phyloP scores from a whole-genome alignment of 148 eudicot genomes.

The Rheum nobile region DNA sequence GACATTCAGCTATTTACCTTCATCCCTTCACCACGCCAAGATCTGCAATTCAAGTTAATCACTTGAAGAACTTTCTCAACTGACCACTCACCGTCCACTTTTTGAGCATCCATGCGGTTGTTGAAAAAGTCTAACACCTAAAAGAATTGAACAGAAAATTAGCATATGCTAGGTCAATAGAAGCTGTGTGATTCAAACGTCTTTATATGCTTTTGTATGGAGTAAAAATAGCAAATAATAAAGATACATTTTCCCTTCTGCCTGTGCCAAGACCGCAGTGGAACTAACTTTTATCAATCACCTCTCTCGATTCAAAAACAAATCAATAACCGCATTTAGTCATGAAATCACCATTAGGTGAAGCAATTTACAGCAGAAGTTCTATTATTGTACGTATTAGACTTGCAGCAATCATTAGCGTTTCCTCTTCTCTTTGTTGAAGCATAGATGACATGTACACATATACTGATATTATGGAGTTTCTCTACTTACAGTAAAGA shows the following conservation, averaged over 20 bases:
- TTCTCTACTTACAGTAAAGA: constrained; percentile 61
- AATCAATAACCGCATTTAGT: not conserved
- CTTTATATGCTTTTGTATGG: not conserved
- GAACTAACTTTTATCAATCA: not conserved
- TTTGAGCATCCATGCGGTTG: constrained; percentile 81
- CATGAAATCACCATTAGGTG: not conserved
- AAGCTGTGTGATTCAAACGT: not conserved
- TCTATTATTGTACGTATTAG: not conserved
- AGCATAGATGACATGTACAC: not conserved
- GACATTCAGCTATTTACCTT: constrained; percentile 58
- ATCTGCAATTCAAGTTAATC: constrained; percentile 58
- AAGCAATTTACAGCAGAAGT: not conserved
- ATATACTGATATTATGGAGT: not conserved
- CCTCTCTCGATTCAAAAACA: not conserved
- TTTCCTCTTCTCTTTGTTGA: not conserved
- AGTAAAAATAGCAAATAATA: not conserved
- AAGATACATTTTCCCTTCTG: not conserved
- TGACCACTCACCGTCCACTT: constrained; percentile 77
- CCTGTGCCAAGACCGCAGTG: not conserved
- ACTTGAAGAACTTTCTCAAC: constrained; percentile 91
- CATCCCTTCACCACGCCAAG: constrained; percentile 98
- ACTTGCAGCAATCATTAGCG: not conserved
- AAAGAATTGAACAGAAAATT: not conserved
- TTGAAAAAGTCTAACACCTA: constrained; percentile 92
- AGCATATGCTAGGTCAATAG: not conserved